A percentile compares a stretch with the other conserved stretches of the same genome.
Conservation (phyloP, 1,284 basidiomycete species). For the Psilocybe mexicana region DNA sequence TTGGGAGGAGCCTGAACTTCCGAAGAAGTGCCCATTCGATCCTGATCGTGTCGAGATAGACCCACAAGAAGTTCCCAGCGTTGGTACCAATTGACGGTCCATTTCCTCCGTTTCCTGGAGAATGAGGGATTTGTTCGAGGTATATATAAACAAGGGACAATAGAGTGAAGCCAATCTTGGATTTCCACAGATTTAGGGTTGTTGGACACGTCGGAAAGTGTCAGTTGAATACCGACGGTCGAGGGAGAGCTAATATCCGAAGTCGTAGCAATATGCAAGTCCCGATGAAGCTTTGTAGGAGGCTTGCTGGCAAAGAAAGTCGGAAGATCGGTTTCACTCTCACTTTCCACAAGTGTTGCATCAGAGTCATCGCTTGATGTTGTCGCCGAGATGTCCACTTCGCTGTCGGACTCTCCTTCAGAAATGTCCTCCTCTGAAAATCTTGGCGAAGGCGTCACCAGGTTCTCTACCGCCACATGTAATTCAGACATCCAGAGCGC, state of each 20-base stretch:
- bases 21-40: slow-evolving; percentile 12
- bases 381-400: slow-evolving; percentile 31
- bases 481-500: slow-evolving; percentile 61
- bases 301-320: not conserved
- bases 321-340: slow-evolving; percentile 30
- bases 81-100: slow-evolving; percentile 37
- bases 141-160: slow-evolving; percentile 3
- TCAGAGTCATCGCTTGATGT: slow-evolving; percentile 46
- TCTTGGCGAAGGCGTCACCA: slow-evolving; percentile 11
- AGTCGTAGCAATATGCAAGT: not conserved
- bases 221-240: not conserved
- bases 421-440: slow-evolving; percentile 13
- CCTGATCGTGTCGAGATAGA: slow-evolving; percentile 24
- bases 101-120: slow-evolving; percentile 16
- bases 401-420: slow-evolving; percentile 30
- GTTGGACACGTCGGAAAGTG: not conserved
- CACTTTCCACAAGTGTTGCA: slow-evolving; percentile 46
- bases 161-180: slow-evolving; percentile 18
- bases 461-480: slow-evolving; percentile 34
- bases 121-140: not conserved
- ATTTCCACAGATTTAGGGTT: slow-evolving; percentile 3
- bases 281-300: not conserved
- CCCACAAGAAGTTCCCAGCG: slow-evolving; percentile 38
- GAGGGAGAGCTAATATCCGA: slow-evolving; percentile 9
- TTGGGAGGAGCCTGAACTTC: not conserved